Conservation (phyloP, 352 stramenopile species). For the Pythium inflatum region DNA sequence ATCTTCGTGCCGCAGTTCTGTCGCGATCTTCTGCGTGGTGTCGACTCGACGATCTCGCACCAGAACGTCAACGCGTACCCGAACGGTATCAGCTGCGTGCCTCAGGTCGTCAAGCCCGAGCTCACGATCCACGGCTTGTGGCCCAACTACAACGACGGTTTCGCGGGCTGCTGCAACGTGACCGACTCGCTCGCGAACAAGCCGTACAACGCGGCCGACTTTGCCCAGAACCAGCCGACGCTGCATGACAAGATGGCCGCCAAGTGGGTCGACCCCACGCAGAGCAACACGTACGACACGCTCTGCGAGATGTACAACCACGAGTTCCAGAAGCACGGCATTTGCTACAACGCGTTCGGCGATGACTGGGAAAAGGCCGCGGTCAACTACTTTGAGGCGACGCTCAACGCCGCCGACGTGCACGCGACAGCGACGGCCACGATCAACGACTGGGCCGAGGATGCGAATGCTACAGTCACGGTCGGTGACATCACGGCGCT, state of each 20-base stretch:
- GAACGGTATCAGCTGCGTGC: constrained; percentile 53
- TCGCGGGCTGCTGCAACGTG: constrained; percentile 73
- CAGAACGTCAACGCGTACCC: constrained; percentile 74
- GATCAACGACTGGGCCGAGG: constrained; percentile 61
- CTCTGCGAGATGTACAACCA: constrained; percentile 86
- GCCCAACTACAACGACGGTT: constrained; percentile 80
- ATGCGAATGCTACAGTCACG: constrained; percentile 14
- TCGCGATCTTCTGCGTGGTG: constrained; percentile 65
- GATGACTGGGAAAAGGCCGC: constrained; percentile 50
- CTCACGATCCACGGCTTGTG: constrained; percentile 80
- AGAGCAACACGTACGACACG: constrained; percentile 53
- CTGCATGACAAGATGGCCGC: constrained; percentile 58
- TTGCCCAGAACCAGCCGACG: constrained; percentile 45
- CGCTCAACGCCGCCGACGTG: constrained; percentile 50
- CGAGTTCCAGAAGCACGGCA: constrained; percentile 84
- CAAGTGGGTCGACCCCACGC: constrained; percentile 73
- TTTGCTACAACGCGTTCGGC: constrained; percentile 67
- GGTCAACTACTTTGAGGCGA: constrained; percentile 66
- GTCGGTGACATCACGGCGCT: constrained; percentile 36
- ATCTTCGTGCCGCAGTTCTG: constrained; percentile 82
- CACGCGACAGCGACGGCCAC: constrained; percentile 46
- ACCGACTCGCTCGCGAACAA: constrained; percentile 58
- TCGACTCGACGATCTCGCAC: constrained; percentile 76
- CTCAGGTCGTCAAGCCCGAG: constrained; percentile 45
- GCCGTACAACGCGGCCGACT: constrained; percentile 54